Base-by-base conservation (phyloP, 2,329 filamentous ascomycete genomes). In the Monilinia polystroma region DNA sequence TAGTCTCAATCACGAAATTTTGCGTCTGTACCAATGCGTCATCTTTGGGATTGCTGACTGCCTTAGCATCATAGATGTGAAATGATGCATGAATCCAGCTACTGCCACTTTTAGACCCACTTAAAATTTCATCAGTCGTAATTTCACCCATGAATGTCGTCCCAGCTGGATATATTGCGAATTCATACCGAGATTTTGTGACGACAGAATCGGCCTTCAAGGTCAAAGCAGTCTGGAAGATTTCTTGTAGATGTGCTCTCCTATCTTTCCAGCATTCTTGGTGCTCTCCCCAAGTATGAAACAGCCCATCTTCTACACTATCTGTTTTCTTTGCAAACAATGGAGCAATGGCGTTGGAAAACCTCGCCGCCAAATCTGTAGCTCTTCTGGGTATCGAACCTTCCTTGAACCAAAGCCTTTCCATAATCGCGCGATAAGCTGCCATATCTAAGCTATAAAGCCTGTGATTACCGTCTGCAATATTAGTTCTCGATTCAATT, bases 151-250 rank as follows among this genome's bases (percentile, higher is more conserved):
- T 43, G 35, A 51, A 64, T 4, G 32, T 45, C n/a, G 47, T 68
- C 0, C 68, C 67, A 1, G 20, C 43, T 4, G 47, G 66, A 20
- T 70, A 63, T 18, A 69, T 38, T n/a, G 47, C 57, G n/a, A 71
- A 71, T 63, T 65, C 67, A 29, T 67, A 71, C 12, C 29, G 23
- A 5, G 23, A 43, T 18, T 70, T 65, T 5, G 67, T 67, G 4
- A 58, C 20, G 10, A 68, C 64, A 20, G 67, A 69, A 16, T 59
- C 45, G 1, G 66, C 64, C 49, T 71, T 70, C 32, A 70, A 64
- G 32, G 12, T 41, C 20, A 70, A 57, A 1, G 70, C 68, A 23
- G 57, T 35, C 23, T 71, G 47, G 23, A 71, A 71, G n/a, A 71
- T 63, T 32, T 59, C 64, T 16, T n/a, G n/a, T 5, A 71, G 58